Percentiles rank a stretch among this genome's conserved stretches.
phyloP scores from a whole-genome alignment of 768 basidiomycete species.

The Boletus vermiculosoides region DNA sequence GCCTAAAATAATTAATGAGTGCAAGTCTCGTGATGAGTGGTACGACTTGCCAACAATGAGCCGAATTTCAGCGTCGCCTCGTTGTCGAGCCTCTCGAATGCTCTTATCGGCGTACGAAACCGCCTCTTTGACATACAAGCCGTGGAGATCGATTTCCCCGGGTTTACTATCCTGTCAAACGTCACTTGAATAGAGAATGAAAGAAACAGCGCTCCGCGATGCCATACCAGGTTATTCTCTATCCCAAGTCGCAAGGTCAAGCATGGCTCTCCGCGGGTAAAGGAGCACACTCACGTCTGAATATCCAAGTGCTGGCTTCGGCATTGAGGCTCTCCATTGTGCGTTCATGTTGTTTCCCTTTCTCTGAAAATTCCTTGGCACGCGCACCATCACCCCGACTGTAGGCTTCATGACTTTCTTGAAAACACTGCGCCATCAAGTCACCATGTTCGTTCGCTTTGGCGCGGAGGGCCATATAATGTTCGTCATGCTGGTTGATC shows the following conservation, averaged over 20 bases:
- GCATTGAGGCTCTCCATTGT: constrained; percentile 78
- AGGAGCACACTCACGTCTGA: constrained; percentile 45
- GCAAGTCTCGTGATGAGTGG: not conserved
- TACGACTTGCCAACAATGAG: constrained; percentile 77
- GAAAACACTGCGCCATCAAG: constrained; percentile 67
- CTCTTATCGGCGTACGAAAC: constrained; percentile 70
- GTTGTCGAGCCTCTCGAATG: constrained; percentile 61
- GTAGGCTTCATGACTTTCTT: constrained; percentile 76
- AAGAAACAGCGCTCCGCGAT: not conserved
- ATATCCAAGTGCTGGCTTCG: constrained; percentile 88
- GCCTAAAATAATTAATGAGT: constrained; percentile 40
- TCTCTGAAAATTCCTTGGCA: constrained; percentile 77
- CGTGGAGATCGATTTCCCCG: constrained; percentile 87
- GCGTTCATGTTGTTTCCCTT: constrained; percentile 77
- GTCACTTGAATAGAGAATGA: not conserved
- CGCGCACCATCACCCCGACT: constrained; percentile 64
- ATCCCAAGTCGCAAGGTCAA: not conserved
- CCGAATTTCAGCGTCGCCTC: constrained; percentile 63
- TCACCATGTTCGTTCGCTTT: constrained; percentile 80
- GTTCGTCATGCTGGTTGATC: constrained; percentile 63
- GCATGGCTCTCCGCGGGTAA: not conserved
- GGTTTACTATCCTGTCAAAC: constrained; percentile 55
- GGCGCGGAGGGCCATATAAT: constrained; percentile 70
- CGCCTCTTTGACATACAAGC: constrained; percentile 92
- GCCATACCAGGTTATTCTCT: constrained; percentile 74